These are phyloP conservation scores for Termitomyces eurrhizus DNA, from an alignment of 768 basidiomycete genomes.

Conservation along the genomic window DNA sequence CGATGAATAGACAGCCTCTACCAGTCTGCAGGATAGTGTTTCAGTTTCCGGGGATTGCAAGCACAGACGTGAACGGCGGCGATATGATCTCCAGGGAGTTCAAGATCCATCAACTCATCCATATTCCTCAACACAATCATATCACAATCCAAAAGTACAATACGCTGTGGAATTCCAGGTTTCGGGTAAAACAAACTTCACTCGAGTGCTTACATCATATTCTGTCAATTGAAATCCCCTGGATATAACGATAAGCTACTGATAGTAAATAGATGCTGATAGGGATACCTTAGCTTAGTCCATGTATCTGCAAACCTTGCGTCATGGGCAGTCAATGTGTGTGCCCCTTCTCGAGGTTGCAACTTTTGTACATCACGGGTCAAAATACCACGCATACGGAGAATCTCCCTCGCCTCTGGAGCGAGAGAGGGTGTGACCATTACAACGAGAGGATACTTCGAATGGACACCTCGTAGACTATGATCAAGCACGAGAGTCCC, in stretches of 20 bases:
- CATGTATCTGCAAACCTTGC: conserved; percentile 65
- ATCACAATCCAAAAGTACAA: conserved; percentile 84
- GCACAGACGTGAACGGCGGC: conserved; percentile 90
- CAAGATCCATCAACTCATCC: conserved; percentile 67
- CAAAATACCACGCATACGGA: conserved; percentile 50
- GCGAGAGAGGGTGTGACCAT: conserved; percentile 66
- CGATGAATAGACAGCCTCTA: conserved; percentile 26
- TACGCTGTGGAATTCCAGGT: conserved; percentile 40
- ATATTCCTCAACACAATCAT: conserved; percentile 84
- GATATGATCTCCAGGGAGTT: conserved; percentile 65
- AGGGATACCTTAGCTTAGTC: conserved; percentile 59
- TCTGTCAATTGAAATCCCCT: conserved; percentile 63
- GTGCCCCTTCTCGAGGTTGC: conserved; percentile 41
- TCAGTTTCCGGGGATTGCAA: conserved; percentile 84
- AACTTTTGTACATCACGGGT: conserved; percentile 60
- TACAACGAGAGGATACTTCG: conserved; percentile 73
- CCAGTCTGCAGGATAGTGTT: conserved; percentile 92
- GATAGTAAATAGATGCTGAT: background rate
- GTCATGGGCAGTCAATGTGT: conserved; percentile 40
- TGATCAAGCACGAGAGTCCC: conserved; percentile 60
- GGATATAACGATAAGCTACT: background rate
- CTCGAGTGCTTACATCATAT: conserved; percentile 52
- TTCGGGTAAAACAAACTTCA: background rate
- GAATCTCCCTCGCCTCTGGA: conserved; percentile 42
- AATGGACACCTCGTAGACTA: conserved; percentile 48